Percentiles rank a stretch among this genome's conserved stretches.
phyloP scores from a whole-genome alignment of 371 early-diverging fungal species.

The Coemansia sp. region DNA sequence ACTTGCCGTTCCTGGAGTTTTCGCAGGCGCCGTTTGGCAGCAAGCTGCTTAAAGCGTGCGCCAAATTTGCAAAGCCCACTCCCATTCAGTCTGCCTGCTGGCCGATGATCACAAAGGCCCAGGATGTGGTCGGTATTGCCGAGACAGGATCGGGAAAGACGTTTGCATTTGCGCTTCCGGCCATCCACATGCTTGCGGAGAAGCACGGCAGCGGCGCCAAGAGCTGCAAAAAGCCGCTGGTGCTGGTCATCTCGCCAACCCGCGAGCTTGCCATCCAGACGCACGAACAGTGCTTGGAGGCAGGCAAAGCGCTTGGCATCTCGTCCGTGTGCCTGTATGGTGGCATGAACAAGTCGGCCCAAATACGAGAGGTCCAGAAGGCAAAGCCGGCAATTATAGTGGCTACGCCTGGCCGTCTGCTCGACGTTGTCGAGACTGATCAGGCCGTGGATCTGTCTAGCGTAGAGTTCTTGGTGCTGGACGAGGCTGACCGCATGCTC shows the following conservation, averaged over 20 bases:
- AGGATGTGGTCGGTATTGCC: conserved; percentile 89
- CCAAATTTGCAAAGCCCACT: conserved; percentile 87
- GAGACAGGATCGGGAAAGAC: conserved; percentile 99
- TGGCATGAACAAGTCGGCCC: conserved; percentile 78
- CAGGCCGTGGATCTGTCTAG: conserved; percentile 67
- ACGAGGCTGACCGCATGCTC: conserved; percentile 97
- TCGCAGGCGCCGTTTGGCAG: conserved; percentile 67
- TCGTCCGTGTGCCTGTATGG: conserved; percentile 71
- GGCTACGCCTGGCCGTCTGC: conserved; percentile 97
- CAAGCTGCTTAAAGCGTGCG: conserved; percentile 74
- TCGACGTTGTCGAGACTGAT: conserved; percentile 91
- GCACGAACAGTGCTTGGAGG: conserved; percentile 49
- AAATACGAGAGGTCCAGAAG: conserved; percentile 69
- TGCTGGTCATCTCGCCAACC: conserved; percentile 93
- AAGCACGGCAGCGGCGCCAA: conserved; percentile 24
- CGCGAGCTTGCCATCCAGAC: conserved; percentile 97
- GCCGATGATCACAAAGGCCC: conserved; percentile 76
- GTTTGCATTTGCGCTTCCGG: conserved; percentile 86
- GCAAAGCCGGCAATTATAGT: conserved; percentile 90
- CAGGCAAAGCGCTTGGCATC: conserved; percentile 52
- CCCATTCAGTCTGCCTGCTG: conserved; percentile 97
- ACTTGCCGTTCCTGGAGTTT: conserved; percentile 78
- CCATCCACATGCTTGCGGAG: conserved; percentile 81
- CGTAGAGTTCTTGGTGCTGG: conserved; percentile 80
- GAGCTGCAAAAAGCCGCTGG: conserved; percentile 51